Conservation (phyloP, 164 flowering plant species). For the Magnolia officinalis region DNA sequence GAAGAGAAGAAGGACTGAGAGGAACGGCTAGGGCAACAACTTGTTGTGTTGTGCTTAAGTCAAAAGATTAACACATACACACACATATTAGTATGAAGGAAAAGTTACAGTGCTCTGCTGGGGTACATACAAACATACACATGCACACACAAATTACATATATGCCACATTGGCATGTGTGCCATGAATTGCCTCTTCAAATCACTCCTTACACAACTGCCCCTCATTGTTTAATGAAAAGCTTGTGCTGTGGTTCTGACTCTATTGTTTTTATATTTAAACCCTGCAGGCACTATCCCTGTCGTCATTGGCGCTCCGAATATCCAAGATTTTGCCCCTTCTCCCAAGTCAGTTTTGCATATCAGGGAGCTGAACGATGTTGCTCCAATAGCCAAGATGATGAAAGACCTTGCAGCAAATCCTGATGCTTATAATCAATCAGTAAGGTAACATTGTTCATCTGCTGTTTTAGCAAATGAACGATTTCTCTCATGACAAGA, state of each 20-base stretch:
- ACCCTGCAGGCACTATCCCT: slow-evolving; percentile 64
- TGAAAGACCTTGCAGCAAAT: slow-evolving; percentile 56
- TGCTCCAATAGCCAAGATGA: slow-evolving; percentile 26
- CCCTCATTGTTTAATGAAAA: not conserved
- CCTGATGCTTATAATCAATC: slow-evolving; percentile 63
- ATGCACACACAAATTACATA: too few species aligned
- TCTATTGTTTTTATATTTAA: not conserved
- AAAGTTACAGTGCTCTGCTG: too few species aligned
- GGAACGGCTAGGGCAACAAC: too few species aligned
- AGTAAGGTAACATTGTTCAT: slow-evolving; percentile 42
- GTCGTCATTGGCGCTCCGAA: slow-evolving; percentile 97
- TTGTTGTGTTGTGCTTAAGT: too few species aligned
- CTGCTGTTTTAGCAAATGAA: not conserved
- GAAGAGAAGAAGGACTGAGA: too few species aligned
- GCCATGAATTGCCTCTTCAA: too few species aligned
- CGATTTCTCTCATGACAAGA: not conserved
- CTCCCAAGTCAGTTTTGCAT: slow-evolving; percentile 63
- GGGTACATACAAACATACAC: too few species aligned
- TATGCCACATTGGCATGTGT: too few species aligned
- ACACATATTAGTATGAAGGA: too few species aligned
- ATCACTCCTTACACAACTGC: too few species aligned
- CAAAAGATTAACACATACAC: too few species aligned
- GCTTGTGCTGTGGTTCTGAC: not conserved
- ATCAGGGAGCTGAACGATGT: slow-evolving; percentile 63
- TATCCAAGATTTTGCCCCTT: slow-evolving; percentile 87